These are phyloP conservation scores for Funneliformis caledonium DNA, from an alignment of 371 early-diverging fungal species.

Conservation along the genomic window DNA sequence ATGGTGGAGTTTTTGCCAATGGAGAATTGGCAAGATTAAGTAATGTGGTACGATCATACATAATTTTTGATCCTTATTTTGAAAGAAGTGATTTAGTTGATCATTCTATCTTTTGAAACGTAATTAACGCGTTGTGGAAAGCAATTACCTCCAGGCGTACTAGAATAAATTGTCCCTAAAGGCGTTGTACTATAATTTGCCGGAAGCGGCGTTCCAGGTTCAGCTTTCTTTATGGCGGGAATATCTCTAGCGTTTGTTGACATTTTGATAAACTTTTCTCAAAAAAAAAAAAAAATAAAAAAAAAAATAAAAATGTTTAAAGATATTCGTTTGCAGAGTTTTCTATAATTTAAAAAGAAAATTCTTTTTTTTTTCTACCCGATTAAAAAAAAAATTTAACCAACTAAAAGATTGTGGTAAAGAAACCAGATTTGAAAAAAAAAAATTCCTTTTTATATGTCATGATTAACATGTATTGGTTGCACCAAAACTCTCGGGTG, in stretches of 20 bases:
- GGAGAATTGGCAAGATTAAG: conserved; percentile 69
- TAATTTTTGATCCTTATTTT: conserved; percentile 60
- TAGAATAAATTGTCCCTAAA: conserved; percentile 63
- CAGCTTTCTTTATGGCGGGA: conserved; percentile 60
- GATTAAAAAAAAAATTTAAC: too few species aligned
- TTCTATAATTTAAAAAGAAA: too few species aligned
- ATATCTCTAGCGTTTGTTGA: conserved; percentile 49
- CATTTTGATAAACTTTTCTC: neutral
- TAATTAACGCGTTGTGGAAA: neutral
- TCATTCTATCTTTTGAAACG: neutral
- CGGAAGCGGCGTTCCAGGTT: conserved; percentile 56
- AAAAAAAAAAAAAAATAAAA: too few species aligned
- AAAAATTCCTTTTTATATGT: too few species aligned
- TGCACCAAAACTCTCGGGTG: too few species aligned
- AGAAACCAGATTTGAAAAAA: too few species aligned
- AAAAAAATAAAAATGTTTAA: neutral
- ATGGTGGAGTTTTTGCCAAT: conserved; percentile 65
- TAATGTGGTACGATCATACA: conserved; percentile 69
- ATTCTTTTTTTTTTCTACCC: too few species aligned
- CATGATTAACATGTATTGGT: too few species aligned
- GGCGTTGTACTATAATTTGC: conserved; percentile 63
- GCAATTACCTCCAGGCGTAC: conserved; percentile 64
- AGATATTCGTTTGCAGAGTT: too few species aligned
- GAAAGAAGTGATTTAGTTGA: neutral
- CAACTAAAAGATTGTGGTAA: too few species aligned